Conservation (phyloP, 331 rosid genomes). For the Rhamnella rubrinervis region DNA sequence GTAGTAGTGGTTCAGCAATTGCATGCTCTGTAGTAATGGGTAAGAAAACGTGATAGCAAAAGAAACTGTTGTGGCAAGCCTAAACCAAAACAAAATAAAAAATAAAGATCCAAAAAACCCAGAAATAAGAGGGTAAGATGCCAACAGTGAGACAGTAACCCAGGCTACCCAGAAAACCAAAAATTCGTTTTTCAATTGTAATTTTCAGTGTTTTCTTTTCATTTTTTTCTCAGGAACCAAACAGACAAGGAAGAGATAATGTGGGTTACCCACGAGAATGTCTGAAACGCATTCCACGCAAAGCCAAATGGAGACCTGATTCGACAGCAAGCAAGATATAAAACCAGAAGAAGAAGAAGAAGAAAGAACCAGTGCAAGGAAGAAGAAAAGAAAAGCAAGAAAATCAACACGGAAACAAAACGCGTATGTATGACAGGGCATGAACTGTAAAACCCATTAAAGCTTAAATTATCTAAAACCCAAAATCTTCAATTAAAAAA, state of each 20-base stretch:
- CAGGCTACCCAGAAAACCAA: constrained; percentile 12
- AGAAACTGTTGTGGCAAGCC: neutral
- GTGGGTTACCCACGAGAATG: constrained; percentile 58
- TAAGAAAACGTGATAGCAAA: neutral
- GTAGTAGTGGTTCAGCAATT: neutral
- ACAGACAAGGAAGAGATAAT: constrained; percentile 31
- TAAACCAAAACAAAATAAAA: neutral
- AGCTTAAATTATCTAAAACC: constrained; percentile 31
- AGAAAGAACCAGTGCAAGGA: neutral
- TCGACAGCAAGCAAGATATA: constrained; percentile 24
- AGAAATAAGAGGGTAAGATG: constrained; percentile 1
- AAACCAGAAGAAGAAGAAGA: constrained; percentile 25
- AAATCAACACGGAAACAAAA: constrained; percentile 52
- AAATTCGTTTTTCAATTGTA: neutral
- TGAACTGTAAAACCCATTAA: constrained; percentile 75
- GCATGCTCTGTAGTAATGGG: neutral
- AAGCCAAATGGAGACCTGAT: constrained; percentile 58
- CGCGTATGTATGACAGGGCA: constrained; percentile 70
- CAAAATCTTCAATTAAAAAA: constrained; percentile 34
- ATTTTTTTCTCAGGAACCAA: constrained; percentile 29
- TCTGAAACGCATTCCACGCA: constrained; percentile 29
- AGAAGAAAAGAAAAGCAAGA: neutral
- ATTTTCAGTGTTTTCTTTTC: neutral
- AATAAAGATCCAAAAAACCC: neutral
- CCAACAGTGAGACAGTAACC: neutral